phyloP scores from a whole-genome alignment of 768 basidiomycete species.

The Tulasnella sp. region DNA sequence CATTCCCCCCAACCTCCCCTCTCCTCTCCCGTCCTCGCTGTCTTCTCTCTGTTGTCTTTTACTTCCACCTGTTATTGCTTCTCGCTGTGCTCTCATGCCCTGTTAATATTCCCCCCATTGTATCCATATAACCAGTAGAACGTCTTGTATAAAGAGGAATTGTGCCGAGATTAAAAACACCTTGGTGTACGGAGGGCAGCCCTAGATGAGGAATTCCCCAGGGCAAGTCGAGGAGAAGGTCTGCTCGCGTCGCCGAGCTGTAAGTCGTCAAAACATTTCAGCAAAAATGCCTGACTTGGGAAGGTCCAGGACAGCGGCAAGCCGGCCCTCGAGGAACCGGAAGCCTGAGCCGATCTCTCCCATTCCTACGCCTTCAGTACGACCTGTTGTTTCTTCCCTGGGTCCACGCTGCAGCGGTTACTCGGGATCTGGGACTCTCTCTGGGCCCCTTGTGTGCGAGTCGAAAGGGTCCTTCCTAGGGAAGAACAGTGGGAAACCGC shows the following conservation, averaged over 20 bases:
- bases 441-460: slow-evolving; percentile 8
- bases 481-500: slow-evolving; percentile 17
- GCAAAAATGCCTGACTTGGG: slow-evolving; percentile 19
- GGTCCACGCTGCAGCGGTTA: slow-evolving; percentile 6
- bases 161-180: slow-evolving; percentile 19
- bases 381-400: slow-evolving; percentile 12
- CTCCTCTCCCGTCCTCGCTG: background rate
- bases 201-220: background rate
- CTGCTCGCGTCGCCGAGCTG: background rate
- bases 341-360: slow-evolving; percentile 13
- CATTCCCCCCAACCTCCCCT: background rate
- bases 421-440: slow-evolving; percentile 14
- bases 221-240: background rate
- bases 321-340: slow-evolving; percentile 19
- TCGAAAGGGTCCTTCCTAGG: slow-evolving; percentile 7
- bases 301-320: slow-evolving; percentile 15
- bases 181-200: background rate
- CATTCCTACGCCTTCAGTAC: background rate
- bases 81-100: background rate
- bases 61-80: background rate
- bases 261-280: background rate
- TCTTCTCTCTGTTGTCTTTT: background rate
- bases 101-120: slow-evolving; percentile 9
- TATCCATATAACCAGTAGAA: slow-evolving; percentile 16
- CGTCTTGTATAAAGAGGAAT: slow-evolving; percentile 12